A percentile compares a stretch with the other conserved stretches of the same genome.
These are phyloP conservation scores for Fraxinus pennsylvanica DNA, from an alignment of 257 asterid species.

Conservation along the genomic window DNA sequence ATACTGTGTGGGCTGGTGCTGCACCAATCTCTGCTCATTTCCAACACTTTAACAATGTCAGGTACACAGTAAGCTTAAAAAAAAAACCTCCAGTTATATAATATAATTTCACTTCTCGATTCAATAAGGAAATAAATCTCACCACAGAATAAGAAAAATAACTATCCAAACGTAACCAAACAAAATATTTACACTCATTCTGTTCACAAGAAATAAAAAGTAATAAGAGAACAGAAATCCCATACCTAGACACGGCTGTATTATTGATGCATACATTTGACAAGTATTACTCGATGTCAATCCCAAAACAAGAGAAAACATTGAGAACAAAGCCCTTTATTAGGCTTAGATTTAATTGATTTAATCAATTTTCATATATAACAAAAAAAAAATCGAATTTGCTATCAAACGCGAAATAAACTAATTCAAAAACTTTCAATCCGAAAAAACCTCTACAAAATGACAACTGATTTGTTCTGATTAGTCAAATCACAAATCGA, in stretches of 20 bases:
- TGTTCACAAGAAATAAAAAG: background rate
- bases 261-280: background rate
- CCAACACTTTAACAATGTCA: background rate
- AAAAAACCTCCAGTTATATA: background rate
- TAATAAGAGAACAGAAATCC: background rate
- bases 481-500: background rate
- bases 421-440: background rate
- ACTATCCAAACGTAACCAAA: background rate
- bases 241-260: background rate
- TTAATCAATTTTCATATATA: background rate
- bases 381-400: background rate
- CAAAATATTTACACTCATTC: background rate
- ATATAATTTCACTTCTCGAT: background rate
- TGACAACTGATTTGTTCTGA: background rate
- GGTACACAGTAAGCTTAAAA: background rate
- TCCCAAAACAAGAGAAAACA: background rate
- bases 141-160: background rate
- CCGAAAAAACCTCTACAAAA: background rate
- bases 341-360: background rate
- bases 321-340: background rate
- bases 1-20: slow-evolving; percentile 7
- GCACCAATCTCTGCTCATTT: background rate
- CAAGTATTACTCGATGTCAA: background rate
- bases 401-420: background rate
- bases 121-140: background rate